phyloP scores from a whole-genome alignment of 495 filamentous ascomycete species.

The Xylaria bambusicola region DNA sequence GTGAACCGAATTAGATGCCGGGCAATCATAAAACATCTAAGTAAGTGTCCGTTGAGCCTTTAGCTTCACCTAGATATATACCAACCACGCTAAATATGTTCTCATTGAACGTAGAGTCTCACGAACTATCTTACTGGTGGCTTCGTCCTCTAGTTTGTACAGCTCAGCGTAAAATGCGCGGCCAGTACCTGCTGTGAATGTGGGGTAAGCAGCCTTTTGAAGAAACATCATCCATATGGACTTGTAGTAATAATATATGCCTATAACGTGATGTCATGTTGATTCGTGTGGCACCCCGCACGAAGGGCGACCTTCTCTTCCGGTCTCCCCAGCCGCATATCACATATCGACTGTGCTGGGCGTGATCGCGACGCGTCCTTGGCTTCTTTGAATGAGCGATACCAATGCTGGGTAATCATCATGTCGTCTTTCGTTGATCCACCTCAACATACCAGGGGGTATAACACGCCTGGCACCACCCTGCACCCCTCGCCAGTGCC shows the following conservation, averaged over 20 bases:
- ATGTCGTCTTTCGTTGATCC: slow-evolving; percentile 16
- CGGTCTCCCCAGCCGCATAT: slow-evolving; percentile 4
- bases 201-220: not conserved
- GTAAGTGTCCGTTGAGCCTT: no score
- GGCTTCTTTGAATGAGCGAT: no score
- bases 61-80: no score
- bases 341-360: not conserved
- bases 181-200: slow-evolving; percentile 3
- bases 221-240: no score
- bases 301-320: not conserved
- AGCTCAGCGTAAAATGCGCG: no score
- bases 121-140: no score
- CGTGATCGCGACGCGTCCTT: not conserved
- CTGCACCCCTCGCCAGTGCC: slow-evolving; percentile 11
- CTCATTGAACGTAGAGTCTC: no score
- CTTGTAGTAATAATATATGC: not conserved
- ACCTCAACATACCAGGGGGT: not conserved
- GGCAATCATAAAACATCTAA: no score
- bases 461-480: not conserved
- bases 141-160: no score
- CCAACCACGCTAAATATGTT: no score
- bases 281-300: slow-evolving; percentile 12
- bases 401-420: not conserved
- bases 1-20: no score
- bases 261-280: slow-evolving; percentile 12